A percentile compares a stretch with the other conserved stretches of the same genome.
Evolutionary conservation across 208 protist genomes (phyloP).

Genomic region (Wallacemonas sp.): DNA sequence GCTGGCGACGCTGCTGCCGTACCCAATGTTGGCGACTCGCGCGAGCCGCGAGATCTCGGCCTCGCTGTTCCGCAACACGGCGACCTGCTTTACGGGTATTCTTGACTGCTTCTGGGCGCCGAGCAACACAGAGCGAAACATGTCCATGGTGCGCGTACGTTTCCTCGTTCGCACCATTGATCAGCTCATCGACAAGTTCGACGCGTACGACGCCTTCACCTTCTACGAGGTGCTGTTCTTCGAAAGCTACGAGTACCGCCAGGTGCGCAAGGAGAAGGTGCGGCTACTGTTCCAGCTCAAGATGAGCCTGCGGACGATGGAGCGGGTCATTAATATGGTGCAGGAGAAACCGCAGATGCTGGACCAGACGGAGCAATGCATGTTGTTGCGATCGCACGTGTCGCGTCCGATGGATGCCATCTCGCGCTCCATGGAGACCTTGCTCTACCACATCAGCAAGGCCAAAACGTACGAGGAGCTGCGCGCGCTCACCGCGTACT

Average conservation of each 20-base stretch:
- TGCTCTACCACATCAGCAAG: conserved; percentile 44
- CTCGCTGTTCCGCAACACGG: conserved; percentile 38
- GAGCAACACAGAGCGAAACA: conserved; percentile 69
- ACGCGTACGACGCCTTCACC: conserved; percentile 40
- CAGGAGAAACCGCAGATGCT: conserved; percentile 65
- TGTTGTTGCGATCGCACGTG: conserved; percentile 54
- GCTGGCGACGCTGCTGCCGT: conserved; percentile 53
- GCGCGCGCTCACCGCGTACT: conserved; percentile 29
- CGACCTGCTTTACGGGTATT: conserved; percentile 60
- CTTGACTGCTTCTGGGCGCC: conserved; percentile 63
- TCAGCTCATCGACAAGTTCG: conserved; percentile 50
- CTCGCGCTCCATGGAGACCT: conserved; percentile 39
- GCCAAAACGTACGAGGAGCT: conserved; percentile 52
- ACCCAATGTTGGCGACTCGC: conserved; percentile 54
- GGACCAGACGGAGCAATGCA: conserved; percentile 44
- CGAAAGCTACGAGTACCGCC: conserved; percentile 53
- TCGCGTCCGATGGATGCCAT: conserved; percentile 54
- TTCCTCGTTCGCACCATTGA: conserved; percentile 50
- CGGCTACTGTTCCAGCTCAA: conserved; percentile 54
- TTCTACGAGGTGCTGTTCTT: conserved; percentile 77
- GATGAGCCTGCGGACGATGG: conserved; percentile 69
- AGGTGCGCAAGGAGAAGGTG: conserved; percentile 62
- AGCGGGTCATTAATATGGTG: conserved; percentile 72
- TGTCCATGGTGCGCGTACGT: conserved; percentile 75
- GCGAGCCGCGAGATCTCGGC: conserved; percentile 23